Conservation (phyloP, 164 flowering plant species). For the Aristolochia fimbriata region DNA sequence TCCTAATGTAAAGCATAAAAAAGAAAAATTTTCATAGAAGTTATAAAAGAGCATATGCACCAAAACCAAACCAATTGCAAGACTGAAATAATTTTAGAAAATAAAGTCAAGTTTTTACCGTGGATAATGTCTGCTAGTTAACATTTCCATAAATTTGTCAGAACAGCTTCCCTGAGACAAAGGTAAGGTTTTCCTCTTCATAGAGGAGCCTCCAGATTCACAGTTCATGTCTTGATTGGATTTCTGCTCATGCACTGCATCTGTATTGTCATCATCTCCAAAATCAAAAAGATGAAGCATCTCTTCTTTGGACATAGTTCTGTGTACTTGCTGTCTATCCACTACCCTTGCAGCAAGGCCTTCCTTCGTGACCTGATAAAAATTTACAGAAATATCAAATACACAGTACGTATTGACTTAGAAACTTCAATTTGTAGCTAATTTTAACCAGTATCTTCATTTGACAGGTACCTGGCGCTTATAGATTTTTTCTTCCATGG, state of each 20-base stretch:
- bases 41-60: too few relatives aligned
- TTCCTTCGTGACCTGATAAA: slow-evolving; percentile 82
- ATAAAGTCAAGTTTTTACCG: slow-evolving; percentile 28
- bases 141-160: slow-evolving; percentile 76
- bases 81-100: too few relatives aligned
- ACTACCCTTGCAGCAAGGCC: slow-evolving; percentile 99
- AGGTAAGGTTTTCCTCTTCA: slow-evolving; percentile 29
- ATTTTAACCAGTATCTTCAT: neutral
- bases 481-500: slow-evolving; percentile 97
- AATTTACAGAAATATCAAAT: neutral
- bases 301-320: slow-evolving; percentile 96
- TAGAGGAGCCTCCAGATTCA: slow-evolving; percentile 20
- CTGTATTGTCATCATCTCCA: slow-evolving; percentile 77
- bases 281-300: slow-evolving; percentile 90
- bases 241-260: slow-evolving; percentile 22
- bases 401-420: too few relatives aligned
- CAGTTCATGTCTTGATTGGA: slow-evolving; percentile 9
- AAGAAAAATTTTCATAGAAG: too few relatives aligned
- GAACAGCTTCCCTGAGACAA: slow-evolving; percentile 47
- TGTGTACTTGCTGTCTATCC: slow-evolving; percentile 88
- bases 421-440: neutral
- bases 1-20: neutral
- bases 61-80: too few relatives aligned
- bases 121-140: slow-evolving; percentile 63
- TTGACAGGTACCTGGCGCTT: slow-evolving; percentile 75